Evolutionary conservation across 1,284 basidiomycete genomes (phyloP).

Genomic region (Cutaneotrichosporon dermatis): DNA sequence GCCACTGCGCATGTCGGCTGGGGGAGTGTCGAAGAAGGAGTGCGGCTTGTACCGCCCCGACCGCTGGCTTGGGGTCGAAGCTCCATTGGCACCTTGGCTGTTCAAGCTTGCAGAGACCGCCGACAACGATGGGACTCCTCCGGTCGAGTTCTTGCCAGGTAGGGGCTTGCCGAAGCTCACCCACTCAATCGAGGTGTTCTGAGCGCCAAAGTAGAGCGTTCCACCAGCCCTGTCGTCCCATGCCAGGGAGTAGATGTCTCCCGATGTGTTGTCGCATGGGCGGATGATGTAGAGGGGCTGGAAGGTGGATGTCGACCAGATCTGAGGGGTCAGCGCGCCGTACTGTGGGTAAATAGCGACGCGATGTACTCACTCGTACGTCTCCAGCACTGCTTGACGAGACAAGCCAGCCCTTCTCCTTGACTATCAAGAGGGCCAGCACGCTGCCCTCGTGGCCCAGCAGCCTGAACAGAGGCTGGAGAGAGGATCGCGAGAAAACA

Average conservation of each 20-base stretch:
- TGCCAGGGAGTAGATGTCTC: slow-evolving; percentile 83
- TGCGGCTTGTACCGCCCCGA: slow-evolving; percentile 44
- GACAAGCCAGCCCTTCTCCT: slow-evolving; percentile 75
- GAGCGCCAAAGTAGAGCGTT: slow-evolving; percentile 77
- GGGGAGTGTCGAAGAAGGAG: slow-evolving; percentile 42
- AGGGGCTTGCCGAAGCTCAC: slow-evolving; percentile 56
- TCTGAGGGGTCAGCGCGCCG: slow-evolving; percentile 49
- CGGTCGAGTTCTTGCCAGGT: neutral
- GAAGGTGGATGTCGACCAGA: slow-evolving; percentile 77
- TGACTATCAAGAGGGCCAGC: slow-evolving; percentile 71
- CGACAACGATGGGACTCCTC: neutral
- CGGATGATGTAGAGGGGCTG: slow-evolving; percentile 69
- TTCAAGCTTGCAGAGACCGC: neutral
- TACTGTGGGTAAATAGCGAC: no score
- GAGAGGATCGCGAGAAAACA: slow-evolving; percentile 67
- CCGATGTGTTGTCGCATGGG: slow-evolving; percentile 79
- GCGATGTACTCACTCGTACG: slow-evolving; percentile 57
- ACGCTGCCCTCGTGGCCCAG: slow-evolving; percentile 81
- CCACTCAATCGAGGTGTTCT: slow-evolving; percentile 87
- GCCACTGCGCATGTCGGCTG: slow-evolving; percentile 22
- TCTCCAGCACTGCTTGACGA: slow-evolving; percentile 69
- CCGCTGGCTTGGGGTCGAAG: slow-evolving; percentile 26
- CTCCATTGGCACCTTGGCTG: neutral
- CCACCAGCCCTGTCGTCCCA: slow-evolving; percentile 65
- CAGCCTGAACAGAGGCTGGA: slow-evolving; percentile 66